A percentile compares a stretch with the other conserved stretches of the same genome.
Evolutionary conservation across 2,329 filamentous ascomycete species (phyloP).

Genomic region (Daldinia eschscholtzii): DNA sequence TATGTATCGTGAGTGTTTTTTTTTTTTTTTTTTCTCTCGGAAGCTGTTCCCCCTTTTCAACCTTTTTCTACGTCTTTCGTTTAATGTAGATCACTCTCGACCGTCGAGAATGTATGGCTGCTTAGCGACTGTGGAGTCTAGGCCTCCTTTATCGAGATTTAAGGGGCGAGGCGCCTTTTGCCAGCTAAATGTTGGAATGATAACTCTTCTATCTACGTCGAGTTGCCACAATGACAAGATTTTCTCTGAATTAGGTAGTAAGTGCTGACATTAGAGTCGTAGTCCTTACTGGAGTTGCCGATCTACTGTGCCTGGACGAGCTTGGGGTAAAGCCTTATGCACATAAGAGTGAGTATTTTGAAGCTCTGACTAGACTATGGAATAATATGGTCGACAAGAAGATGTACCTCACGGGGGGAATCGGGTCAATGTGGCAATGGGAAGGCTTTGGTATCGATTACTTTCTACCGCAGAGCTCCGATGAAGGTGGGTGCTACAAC

Average conservation of each 20-base stretch:
- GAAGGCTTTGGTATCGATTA: slow-evolving; percentile 72
- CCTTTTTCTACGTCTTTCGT: slow-evolving; percentile 6
- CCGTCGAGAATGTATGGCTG: neutral
- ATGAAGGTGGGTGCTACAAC: slow-evolving; percentile 72
- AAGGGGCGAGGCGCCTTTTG: neutral
- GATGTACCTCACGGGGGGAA: slow-evolving; percentile 73
- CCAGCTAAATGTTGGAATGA: neutral
- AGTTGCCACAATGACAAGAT: neutral
- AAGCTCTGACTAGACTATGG: slow-evolving; percentile 65
- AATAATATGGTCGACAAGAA: slow-evolving; percentile 71
- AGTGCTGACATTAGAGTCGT: slow-evolving; percentile 22
- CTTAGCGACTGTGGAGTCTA: neutral
- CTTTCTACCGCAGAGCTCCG: slow-evolving; percentile 69
- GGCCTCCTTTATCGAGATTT: neutral
- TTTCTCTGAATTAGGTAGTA: neutral
- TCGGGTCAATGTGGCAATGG: slow-evolving; percentile 69
- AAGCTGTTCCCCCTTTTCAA: slow-evolving; percentile 4
- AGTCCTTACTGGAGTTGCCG: slow-evolving; percentile 68
- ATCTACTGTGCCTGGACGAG: slow-evolving; percentile 61
- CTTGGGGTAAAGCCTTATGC: slow-evolving; percentile 45
- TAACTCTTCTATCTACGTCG: neutral
- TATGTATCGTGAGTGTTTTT: slow-evolving; percentile 60
- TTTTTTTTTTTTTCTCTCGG: neutral
- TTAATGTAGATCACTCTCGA: neutral
- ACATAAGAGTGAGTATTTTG: slow-evolving; percentile 50